Base-by-base conservation (phyloP, 192 early-diverging fungal genomes). In the Coemansia sp. region DNA sequence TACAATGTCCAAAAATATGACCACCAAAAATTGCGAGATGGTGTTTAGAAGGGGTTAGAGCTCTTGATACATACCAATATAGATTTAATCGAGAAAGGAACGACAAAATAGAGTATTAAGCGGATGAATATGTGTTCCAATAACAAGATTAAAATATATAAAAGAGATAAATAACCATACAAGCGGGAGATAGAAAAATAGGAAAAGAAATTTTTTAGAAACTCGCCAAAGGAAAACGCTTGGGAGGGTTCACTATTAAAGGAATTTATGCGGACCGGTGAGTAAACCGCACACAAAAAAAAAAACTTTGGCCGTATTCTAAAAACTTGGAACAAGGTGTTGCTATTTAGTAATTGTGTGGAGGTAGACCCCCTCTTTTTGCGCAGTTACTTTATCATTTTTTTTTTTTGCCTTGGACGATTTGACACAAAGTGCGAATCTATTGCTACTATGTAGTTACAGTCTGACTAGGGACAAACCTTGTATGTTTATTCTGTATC, bases 131-230 rank as follows among this genome's bases (percentile, higher is more conserved):
- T 32, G 59, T 61, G 59, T 61, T 37, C 34, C 59, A 38, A 39
- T 23, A 39, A 61, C 59, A 61, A 61, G 59, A 38, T 23, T 61
- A 61, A 58, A 57, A 38, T 36, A 61, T 61, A 61, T 61, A 11
- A 58, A 34, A 15, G 27, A 55, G 23, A 59, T 25, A 51, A 34
- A 44, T 37, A 36, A 66, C 29, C 15, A 32, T 51, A 36, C 25
- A 55, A 39, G 15, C 31, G 23, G 31, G 14, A 66, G 19, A 50
- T 50, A 64, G 19, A 46, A 32, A 37, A 36, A 27, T 39, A 25
- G 53, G 25, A 64, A 25, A 64, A 6, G 34, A 21, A 38, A 15
- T 5, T 31, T 29, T 57, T 58, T 68, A 46, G 27, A 46, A 32
- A 55, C 66, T 58, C 31, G 55, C 15, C 55, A 58, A 58, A 29